Evolutionary conservation across 139 green algal genomes (phyloP), one percentile per base, ranked within the genome.

Genomic region (Chlorella sp.): DNA sequence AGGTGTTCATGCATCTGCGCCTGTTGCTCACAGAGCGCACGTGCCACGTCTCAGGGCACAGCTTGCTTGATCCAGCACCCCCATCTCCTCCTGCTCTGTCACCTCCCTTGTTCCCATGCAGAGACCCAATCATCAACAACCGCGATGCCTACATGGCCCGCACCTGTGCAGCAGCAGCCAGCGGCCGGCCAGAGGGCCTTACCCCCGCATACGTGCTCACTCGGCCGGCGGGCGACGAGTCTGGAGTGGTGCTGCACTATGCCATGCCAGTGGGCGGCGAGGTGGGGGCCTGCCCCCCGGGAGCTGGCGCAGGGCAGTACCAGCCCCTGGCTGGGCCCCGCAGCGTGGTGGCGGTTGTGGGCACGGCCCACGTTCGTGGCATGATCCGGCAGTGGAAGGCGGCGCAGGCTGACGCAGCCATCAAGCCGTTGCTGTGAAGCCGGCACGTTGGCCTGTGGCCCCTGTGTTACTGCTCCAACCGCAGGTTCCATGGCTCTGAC

Each of bases 121-220:
- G 51, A 15, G 64, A 83, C 6, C 84, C 94, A 1, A 78, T 98
- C 71, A 95, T 98, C 23, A 1, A 90, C 3, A 91, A 97, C 74
- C 89, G 96, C 0, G 96, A 98, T 75, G 78, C 60, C 15, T 97
- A 92, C 92, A 98, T 98, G 95, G 95, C 94, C 2, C 82, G 85
- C 4, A 89, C 91, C 39, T 62, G 89, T 6, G 93, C 92, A 17
- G 92, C 92, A 15, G 92, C 92, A 26, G 89, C 91, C 17, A 78
- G 65, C 30, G 91, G 93, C 88, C 56, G 2, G 60, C 34, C 74
- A 65, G 65, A 89, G 73, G 85, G 44, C 23, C 70, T 85, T 0
- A 87, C 86, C 0, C 93, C 93, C 16, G 90, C 90, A 28, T 95
- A 90, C 79, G 85, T 95, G 26, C 51, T 67, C 25, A 70, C 81